Evolutionary conservation across 2,329 filamentous ascomycete genomes (phyloP).

Genomic region (Penicillium sp.): DNA sequence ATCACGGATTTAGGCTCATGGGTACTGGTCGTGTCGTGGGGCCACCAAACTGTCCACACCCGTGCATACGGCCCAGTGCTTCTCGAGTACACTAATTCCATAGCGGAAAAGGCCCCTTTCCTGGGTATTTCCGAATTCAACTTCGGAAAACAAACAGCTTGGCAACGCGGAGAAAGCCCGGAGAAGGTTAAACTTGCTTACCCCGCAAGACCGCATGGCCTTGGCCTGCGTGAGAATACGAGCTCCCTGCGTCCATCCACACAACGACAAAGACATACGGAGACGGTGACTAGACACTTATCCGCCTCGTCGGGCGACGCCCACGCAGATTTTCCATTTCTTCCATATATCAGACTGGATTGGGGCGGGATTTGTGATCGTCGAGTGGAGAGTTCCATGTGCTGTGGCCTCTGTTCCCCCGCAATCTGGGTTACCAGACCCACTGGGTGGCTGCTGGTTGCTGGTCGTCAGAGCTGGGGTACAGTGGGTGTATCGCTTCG

Average conservation of each 20-base stretch:
- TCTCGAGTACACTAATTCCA: not conserved
- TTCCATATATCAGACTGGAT: not conserved
- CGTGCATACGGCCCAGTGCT: not conserved
- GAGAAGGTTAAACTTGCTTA: not conserved
- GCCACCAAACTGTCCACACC: not conserved
- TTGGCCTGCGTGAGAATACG: not conserved
- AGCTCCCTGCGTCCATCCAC: not conserved
- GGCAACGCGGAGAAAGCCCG: not conserved
- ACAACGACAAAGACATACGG: not conserved
- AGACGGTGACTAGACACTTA: not conserved
- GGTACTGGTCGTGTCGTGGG: too few species aligned
- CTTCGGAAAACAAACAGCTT: not conserved
- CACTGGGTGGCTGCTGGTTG: not conserved
- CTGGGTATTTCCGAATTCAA: not conserved
- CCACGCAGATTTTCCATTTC: not conserved
- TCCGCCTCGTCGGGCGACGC: not conserved
- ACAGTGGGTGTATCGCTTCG: not conserved
- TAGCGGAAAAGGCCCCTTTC: not conserved
- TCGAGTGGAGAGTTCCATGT: not conserved
- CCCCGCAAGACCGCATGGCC: not conserved
- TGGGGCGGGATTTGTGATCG: not conserved
- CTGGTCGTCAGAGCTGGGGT: conserved; percentile 11
- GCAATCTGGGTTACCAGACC: conserved; percentile 7
- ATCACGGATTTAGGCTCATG: not conserved
- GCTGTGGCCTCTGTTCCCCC: conserved; percentile 3